A percentile compares a stretch with the other conserved stretches of the same genome.
Evolutionary conservation across 441 rosid genomes (phyloP).

Genomic region (Theobroma grandiflorum): DNA sequence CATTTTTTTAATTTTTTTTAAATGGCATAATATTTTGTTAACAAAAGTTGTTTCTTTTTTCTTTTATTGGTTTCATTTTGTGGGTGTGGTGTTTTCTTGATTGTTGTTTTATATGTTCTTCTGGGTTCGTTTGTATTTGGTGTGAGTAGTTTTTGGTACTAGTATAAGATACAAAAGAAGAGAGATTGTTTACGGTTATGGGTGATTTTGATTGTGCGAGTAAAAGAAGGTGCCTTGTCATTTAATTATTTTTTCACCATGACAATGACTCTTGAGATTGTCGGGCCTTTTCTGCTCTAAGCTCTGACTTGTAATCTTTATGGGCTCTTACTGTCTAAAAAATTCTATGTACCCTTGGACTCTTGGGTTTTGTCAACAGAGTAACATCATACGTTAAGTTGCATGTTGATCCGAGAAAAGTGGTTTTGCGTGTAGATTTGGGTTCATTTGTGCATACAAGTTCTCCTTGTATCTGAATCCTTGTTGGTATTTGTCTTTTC

Average conservation of each 20-base stretch:
- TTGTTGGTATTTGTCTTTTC: neutral
- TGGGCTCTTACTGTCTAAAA: neutral
- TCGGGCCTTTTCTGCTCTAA: slow-evolving; percentile 14
- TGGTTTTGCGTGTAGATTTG: neutral
- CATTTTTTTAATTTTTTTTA: neutral
- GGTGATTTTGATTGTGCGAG: neutral
- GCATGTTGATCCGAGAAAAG: neutral
- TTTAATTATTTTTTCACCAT: neutral
- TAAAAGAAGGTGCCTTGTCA: neutral
- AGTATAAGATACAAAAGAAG: neutral
- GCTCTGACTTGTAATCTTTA: neutral
- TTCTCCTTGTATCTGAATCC: neutral
- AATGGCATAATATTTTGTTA: neutral
- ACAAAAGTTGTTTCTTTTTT: neutral
- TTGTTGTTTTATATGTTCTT: neutral
- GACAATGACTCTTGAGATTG: neutral
- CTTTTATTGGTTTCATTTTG: neutral
- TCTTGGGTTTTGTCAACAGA: neutral
- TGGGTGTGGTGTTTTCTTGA: neutral
- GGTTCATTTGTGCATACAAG: neutral
- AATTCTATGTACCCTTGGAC: neutral
- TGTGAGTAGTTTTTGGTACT: neutral
- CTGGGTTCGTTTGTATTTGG: neutral
- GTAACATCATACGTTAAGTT: neutral
- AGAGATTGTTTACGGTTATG: neutral